Percentiles rank a stretch among this genome's conserved stretches.
These are phyloP conservation scores for Leptographium lundbergii DNA, from an alignment of 2,329 filamentous ascomycete species.

Conservation along the genomic window DNA sequence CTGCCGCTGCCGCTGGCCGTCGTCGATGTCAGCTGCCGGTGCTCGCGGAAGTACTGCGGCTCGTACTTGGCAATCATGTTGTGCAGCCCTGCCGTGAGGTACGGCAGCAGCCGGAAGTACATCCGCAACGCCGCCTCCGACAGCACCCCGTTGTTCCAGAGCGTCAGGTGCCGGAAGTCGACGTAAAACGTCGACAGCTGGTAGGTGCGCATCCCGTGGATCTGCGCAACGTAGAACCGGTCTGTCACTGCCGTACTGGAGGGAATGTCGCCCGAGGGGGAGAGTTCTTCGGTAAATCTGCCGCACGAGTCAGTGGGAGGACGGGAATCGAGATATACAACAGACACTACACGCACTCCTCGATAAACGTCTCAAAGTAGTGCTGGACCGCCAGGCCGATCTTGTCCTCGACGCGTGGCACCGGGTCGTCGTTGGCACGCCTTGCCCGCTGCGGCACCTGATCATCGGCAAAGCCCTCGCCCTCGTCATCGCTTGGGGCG, in stretches of 20 bases:
- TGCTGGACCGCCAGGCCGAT: slow-evolving; percentile 63
- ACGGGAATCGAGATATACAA: neutral
- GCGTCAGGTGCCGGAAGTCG: slow-evolving; percentile 72
- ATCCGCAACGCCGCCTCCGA: slow-evolving; percentile 78
- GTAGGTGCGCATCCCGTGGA: slow-evolving; percentile 62
- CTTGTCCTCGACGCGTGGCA: slow-evolving; percentile 63
- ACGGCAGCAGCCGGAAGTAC: slow-evolving; percentile 92
- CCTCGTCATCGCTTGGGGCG: slow-evolving; percentile 47
- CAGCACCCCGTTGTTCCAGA: slow-evolving; percentile 65
- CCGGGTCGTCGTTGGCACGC: slow-evolving; percentile 32
- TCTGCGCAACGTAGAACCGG: slow-evolving; percentile 76
- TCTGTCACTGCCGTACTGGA: slow-evolving; percentile 58
- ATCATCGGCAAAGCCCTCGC: slow-evolving; percentile 51
- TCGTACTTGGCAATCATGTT: slow-evolving; percentile 92
- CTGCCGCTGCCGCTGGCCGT: slow-evolving; percentile 28
- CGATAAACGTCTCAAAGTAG: slow-evolving; percentile 69
- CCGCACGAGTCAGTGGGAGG: neutral
- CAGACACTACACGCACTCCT: slow-evolving; percentile 41
- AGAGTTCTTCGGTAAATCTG: slow-evolving; percentile 57
- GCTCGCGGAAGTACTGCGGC: slow-evolving; percentile 83
- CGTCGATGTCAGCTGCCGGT: slow-evolving; percentile 64
- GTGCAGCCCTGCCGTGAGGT: slow-evolving; percentile 77
- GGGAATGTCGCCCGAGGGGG: slow-evolving; percentile 47
- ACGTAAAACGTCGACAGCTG: slow-evolving; percentile 77
- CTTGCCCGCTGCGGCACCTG: slow-evolving; percentile 43